Base-by-base conservation (phyloP, 2,329 filamentous ascomycete genomes). In the Neopestalotiopsis sp. region DNA sequence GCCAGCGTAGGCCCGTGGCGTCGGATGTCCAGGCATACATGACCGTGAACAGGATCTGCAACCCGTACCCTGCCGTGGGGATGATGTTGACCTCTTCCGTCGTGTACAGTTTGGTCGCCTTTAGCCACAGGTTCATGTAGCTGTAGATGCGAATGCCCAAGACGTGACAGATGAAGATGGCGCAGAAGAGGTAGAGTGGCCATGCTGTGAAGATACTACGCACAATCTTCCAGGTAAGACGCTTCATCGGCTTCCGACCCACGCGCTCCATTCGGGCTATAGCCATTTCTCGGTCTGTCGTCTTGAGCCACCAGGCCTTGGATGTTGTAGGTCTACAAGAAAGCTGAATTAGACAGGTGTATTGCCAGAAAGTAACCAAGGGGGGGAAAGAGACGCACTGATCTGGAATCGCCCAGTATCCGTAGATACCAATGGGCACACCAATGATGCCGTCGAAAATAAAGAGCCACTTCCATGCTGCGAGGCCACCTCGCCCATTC, bases 21-120 rank as follows among this genome's bases (percentile, higher is more conserved):
- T 84, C 89, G 12, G 81, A 89, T 20, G 79, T 82, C 86, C 82
- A 89, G 17, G 81, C 88, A 71, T 84, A 89, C 20, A 79, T 76
- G 0, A 90, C 78, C 0, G 87, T 89, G 7, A 82, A 83, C 4
- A 88, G 79, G 1, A 89, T 72, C 38, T 78, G 77, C 4, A 79
- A 71, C 4, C 72, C 78, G 28, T 78, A 81, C 1, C 78, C 83
- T 0, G 81, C 81, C 0, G 84, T 83, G 0, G 85, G 84, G 52
- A 86, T 85, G 17, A 83, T 83, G 65, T 87, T 88, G 65, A 89
- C 87, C 5, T 88, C 82, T 40, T 72, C 79, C 65, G 73, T 76
- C 45, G 69, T 77, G 60, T 74, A 83, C 30, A 69, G 74, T 14
- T 68, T 68, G 1, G 68, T 82, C 70, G 57, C 78, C 72, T 80